A percentile compares a stretch with the other conserved stretches of the same genome.
These are phyloP conservation scores for Canariomyces notabilis DNA, from an alignment of 2,329 filamentous ascomycete genomes.

Conservation along the genomic window DNA sequence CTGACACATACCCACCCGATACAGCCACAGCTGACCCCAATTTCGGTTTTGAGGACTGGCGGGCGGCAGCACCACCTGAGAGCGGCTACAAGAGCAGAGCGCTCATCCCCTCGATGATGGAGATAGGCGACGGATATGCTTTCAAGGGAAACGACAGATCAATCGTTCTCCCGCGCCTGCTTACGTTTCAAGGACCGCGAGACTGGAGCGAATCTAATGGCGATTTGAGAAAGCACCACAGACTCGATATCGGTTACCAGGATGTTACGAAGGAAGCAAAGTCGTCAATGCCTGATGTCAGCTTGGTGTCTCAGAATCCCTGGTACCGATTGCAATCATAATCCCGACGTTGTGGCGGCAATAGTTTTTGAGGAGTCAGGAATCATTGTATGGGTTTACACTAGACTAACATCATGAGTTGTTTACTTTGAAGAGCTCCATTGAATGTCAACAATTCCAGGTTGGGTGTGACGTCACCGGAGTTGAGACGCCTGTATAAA, in stretches of 20 bases:
- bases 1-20: constrained; percentile 5
- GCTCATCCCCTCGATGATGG: constrained; percentile 20
- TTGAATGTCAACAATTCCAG: too few relatives aligned
- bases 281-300: too few relatives aligned
- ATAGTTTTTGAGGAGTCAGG: too few relatives aligned
- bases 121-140: constrained; percentile 22
- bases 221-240: constrained; percentile 18
- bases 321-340: too few relatives aligned
- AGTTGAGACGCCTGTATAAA: too few relatives aligned
- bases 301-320: too few relatives aligned
- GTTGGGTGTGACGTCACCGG: not conserved
- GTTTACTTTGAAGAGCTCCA: too few relatives aligned
- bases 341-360: too few relatives aligned
- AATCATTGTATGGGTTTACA: too few relatives aligned
- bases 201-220: not conserved
- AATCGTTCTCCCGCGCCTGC: constrained; percentile 21
- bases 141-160: constrained; percentile 19
- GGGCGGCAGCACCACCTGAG: not conserved
- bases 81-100: constrained; percentile 13
- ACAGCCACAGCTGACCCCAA: constrained; percentile 18
- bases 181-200: constrained; percentile 14
- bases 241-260: constrained; percentile 26
- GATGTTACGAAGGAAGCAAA: too few relatives aligned
- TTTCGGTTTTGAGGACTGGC: constrained; percentile 21
- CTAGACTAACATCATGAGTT: too few relatives aligned